phyloP scores from a whole-genome alignment of 2,329 filamentous ascomycete species.

The Ceratocystiopsis brevicomis region DNA sequence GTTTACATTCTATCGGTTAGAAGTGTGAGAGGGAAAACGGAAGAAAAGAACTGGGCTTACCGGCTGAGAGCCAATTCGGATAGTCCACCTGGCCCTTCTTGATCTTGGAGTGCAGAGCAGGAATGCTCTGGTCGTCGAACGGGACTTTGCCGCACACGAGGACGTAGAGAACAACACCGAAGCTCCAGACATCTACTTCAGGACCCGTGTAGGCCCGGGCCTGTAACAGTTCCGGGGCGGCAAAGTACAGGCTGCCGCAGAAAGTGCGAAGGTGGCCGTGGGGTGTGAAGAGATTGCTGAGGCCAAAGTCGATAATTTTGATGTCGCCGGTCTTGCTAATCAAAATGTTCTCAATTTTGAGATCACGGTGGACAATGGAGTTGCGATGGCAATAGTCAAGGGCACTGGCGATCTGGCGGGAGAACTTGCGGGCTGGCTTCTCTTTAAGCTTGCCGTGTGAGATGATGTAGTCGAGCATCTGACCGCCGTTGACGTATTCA shows the following conservation, averaged over 20 bases:
- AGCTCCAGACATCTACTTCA: slow-evolving; percentile 97
- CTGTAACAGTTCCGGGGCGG: slow-evolving; percentile 82
- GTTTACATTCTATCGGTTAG: slow-evolving; percentile 56
- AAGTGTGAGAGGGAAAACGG: slow-evolving; percentile 15
- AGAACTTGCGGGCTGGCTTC: slow-evolving; percentile 95
- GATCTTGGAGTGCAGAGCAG: slow-evolving; percentile 92
- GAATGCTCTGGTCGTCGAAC: slow-evolving; percentile 98
- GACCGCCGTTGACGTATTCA: slow-evolving; percentile 94
- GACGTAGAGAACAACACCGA: slow-evolving; percentile 93
- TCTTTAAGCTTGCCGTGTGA: slow-evolving; percentile 94
- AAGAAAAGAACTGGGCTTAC: slow-evolving; percentile 29
- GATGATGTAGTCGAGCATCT: slow-evolving; percentile 99
- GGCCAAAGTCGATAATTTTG: slow-evolving; percentile 96
- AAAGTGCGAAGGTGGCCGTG: slow-evolving; percentile 80
- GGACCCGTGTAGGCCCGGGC: slow-evolving; percentile 88
- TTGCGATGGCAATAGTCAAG: slow-evolving; percentile 96
- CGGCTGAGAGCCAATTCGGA: slow-evolving; percentile 75
- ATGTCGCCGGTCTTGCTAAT: slow-evolving; percentile 99
- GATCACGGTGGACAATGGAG: slow-evolving; percentile 89
- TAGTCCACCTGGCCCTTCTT: slow-evolving; percentile 95
- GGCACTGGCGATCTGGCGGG: slow-evolving; percentile 87
- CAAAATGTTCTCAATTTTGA: slow-evolving; percentile 98
- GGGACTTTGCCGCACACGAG: slow-evolving; percentile 94
- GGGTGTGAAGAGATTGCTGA: slow-evolving; percentile 90
- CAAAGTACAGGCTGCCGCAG: slow-evolving; percentile 94